These are phyloP conservation scores for Boletus subparvulus DNA, from an alignment of 768 basidiomycete species.

Conservation along the genomic window DNA sequence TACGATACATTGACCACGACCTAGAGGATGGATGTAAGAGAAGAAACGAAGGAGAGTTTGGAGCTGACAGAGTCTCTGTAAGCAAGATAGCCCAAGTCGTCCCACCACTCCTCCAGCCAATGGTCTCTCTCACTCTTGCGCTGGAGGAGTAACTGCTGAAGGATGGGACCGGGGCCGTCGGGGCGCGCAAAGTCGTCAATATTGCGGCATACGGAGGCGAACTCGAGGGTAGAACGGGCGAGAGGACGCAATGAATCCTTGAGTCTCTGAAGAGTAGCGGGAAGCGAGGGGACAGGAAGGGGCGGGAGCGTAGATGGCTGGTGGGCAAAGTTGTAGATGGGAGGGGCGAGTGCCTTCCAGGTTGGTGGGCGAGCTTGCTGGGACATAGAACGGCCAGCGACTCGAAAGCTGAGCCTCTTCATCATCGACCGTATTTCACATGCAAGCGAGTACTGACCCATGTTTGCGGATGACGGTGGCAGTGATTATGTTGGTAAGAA, in stretches of 20 bases:
- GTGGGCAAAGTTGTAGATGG: conserved; percentile 61
- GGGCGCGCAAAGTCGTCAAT: conserved; percentile 63
- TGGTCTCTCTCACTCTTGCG: conserved; percentile 57
- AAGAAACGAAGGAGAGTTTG: background rate
- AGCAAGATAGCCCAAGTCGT: conserved; percentile 75
- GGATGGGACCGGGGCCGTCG: conserved; percentile 44
- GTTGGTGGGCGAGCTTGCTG: conserved; percentile 41
- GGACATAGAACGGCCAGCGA: conserved; percentile 19
- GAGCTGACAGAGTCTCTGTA: conserved; percentile 79
- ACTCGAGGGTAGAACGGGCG: conserved; percentile 62
- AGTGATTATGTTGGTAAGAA: too few species aligned
- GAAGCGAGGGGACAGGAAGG: conserved; percentile 75
- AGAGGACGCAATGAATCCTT: conserved; percentile 73
- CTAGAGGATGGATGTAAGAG: conserved; percentile 35
- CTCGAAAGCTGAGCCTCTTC: background rate
- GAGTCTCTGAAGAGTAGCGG: conserved; percentile 63
- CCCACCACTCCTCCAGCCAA: conserved; percentile 97
- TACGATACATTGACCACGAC: conserved; percentile 93
- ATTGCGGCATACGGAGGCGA: conserved; percentile 50
- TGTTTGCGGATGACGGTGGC: too few species aligned
- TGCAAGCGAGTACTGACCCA: background rate
- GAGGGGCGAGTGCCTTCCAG: conserved; percentile 76
- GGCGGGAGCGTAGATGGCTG: conserved; percentile 58
- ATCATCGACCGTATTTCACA: conserved; percentile 4
- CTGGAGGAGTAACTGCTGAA: conserved; percentile 65